Conservation (phyloP, 345 rosid species). For the Cochlearia excelsa region DNA sequence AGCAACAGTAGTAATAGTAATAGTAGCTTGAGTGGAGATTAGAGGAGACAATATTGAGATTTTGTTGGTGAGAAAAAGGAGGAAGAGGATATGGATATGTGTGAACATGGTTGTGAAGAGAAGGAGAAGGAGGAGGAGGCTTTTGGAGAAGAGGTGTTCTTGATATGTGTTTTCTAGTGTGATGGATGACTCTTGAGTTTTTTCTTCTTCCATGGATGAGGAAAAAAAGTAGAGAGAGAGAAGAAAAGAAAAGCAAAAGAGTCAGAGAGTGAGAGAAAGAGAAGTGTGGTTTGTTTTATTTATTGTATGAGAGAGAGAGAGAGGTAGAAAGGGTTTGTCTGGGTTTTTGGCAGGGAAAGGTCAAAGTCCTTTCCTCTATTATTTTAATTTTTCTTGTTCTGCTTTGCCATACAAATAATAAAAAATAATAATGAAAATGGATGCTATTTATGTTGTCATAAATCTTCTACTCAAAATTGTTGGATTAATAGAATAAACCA, state of each 20-base stretch:
- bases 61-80: constrained; percentile 25
- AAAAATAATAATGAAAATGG: too few species aligned
- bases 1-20: constrained; percentile 47
- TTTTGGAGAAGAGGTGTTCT: constrained; percentile 43
- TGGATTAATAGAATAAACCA: not conserved
- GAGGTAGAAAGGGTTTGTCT: constrained; percentile 34
- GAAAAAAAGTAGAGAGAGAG: constrained; percentile 2
- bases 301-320: constrained; percentile 25
- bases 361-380: constrained; percentile 29
- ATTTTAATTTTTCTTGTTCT: not conserved
- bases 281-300: constrained; percentile 30
- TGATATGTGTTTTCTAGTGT: constrained; percentile 30
- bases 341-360: constrained; percentile 39
- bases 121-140: constrained; percentile 34
- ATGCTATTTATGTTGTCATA: constrained; percentile 31
- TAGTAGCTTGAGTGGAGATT: constrained; percentile 29
- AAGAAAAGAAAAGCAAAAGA: constrained; percentile 19
- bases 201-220: constrained; percentile 66
- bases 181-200: constrained; percentile 30
- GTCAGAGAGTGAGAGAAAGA: constrained; percentile 23
- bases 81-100: constrained; percentile 41
- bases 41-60: constrained; percentile 14
- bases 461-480: constrained; percentile 18
- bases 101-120: constrained; percentile 33
- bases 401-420: not conserved